A percentile compares a stretch with the other conserved stretches of the same genome.
Conservation (phyloP, 192 early-diverging fungal species). For the Umbelopsis isabellina region DNA sequence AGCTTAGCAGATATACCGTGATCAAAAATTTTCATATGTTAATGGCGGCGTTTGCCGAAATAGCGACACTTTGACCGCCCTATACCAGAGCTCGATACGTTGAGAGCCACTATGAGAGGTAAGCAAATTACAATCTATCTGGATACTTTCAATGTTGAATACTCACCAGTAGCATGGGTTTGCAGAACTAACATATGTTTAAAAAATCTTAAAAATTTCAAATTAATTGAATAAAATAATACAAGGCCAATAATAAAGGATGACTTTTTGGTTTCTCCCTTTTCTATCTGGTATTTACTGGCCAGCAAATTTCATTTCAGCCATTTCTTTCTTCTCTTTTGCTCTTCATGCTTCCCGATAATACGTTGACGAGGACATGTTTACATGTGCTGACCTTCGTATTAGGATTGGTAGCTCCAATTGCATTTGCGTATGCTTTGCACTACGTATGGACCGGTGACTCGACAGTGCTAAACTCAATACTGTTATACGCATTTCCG, state of each 20-base stretch:
- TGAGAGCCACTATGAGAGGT: slow-evolving; percentile 57
- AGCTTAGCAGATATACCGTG: too few species aligned
- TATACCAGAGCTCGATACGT: slow-evolving; percentile 77
- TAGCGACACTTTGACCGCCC: slow-evolving; percentile 76
- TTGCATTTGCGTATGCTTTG: background rate
- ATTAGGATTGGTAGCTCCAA: slow-evolving; percentile 5
- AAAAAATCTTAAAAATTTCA: background rate
- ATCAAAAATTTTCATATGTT: too few species aligned
- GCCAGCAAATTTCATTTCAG: too few species aligned
- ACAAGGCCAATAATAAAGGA: slow-evolving; percentile 2
- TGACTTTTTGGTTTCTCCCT: slow-evolving; percentile 2
- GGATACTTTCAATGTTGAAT: background rate
- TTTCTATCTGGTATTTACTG: background rate
- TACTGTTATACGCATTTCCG: background rate
- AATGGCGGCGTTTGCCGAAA: background rate
- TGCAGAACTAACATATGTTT: slow-evolving; percentile 26
- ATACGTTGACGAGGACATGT: slow-evolving; percentile 6
- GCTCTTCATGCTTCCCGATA: slow-evolving; percentile 3
- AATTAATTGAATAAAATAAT: background rate
- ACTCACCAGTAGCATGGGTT: background rate
- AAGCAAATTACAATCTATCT: slow-evolving; percentile 1
- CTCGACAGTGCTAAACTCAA: background rate
- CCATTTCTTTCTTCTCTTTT: slow-evolving; percentile 10
- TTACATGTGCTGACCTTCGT: slow-evolving; percentile 1
- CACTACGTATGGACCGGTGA: slow-evolving; percentile 10